Evolutionary conservation across 2,329 filamentous ascomycete species (phyloP), one percentile per base, ranked within the genome.

Genomic region (Rosellinia necatrix): DNA sequence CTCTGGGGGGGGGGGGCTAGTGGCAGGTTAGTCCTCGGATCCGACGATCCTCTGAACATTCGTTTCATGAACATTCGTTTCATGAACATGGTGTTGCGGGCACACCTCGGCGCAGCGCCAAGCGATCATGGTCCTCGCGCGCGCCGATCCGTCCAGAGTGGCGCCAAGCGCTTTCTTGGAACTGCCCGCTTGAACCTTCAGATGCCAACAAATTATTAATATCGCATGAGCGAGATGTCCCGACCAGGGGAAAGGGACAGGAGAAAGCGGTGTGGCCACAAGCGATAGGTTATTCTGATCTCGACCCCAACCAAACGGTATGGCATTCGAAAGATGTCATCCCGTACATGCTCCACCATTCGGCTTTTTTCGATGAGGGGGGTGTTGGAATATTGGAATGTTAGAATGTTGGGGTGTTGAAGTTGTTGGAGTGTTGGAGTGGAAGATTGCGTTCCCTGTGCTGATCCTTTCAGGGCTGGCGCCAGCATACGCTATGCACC

Each of bases 1-100:
- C 3, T 15, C 3, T 37, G 34, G 3, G n/a, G n/a, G 19, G 13
- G 15, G 29, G 37, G 32, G 44, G 29, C 47, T 21, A 21, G 46
- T n/a, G n/a, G n/a, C n/a, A 13, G 40, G 38, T n/a, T 32, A 25
- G 37, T 40, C 10, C 15, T 21, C 6, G 17, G 24, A 49, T 55
- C 53, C 47, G 34, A 21, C 40, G 19, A 17, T n/a, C 2, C 15
- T 25, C 13, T 30, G 40, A 34, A n/a, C 15, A 34, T 34, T 42
- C 17, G 25, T 22, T 47, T 29, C 21, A n/a, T n/a, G n/a, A n/a
- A n/a, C n/a, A n/a, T n/a, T n/a, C n/a, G 38, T 49, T 55, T 55
- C 44, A 49, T 49, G 21, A 37, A 44, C 1, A 21, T 21, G 22
- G 15, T n/a, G 15, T 7, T 24, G 48, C 41, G 41, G 41, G 17